Base-by-base conservation (phyloP, 106 monocot genomes). In the Ottelia alismoides region DNA sequence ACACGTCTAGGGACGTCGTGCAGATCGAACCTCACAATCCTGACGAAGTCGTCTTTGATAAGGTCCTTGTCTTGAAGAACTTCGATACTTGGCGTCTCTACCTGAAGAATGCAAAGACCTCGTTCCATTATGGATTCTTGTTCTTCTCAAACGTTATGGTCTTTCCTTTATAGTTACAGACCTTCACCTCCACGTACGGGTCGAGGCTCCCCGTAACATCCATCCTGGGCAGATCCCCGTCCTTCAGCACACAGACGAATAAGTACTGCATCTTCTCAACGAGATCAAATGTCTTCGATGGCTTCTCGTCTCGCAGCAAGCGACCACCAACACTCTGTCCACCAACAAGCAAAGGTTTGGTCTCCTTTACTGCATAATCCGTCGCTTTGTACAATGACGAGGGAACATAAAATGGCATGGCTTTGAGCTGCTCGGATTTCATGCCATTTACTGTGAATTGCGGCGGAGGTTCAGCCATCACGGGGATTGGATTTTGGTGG, bases 201-300 rank as follows among this genome's bases (percentile, higher is more conserved):
- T 87, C 78, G 18, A 87, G 68, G 67, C 75, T 70, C 9, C 82
- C 87, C 1, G 78, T 72, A 46, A 82, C 16, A 49, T 82, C 87
- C 64, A 63, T 82, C 56, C 58, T 1, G 0, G 87, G 82, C 7
- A 87, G 48, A 20, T 82, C 75, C 5, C 78, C 56, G 2, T 77
- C 87, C 46, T 78, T 87, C 20, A 87, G 82, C 2, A 87, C 78
- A 3, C 75, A 78, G 1, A 87, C 77, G 51, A 82, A 87, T 28
- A 87, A 78, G 57, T 78, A 87, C 18, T 74, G 57, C 71, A 87
- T 70, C 43, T 78, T 61, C 50, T 87, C 87, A 9, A 87, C 87
- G 7, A 87, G 77, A 30, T 81, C 81, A 21, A 74, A 86, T 6
- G 80, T 71, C 22, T 80, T 35, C 7, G 7, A 57, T 18, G 80